Base-by-base conservation (phyloP, 768 basidiomycete genomes). In the Xerocomus spinulosus region DNA sequence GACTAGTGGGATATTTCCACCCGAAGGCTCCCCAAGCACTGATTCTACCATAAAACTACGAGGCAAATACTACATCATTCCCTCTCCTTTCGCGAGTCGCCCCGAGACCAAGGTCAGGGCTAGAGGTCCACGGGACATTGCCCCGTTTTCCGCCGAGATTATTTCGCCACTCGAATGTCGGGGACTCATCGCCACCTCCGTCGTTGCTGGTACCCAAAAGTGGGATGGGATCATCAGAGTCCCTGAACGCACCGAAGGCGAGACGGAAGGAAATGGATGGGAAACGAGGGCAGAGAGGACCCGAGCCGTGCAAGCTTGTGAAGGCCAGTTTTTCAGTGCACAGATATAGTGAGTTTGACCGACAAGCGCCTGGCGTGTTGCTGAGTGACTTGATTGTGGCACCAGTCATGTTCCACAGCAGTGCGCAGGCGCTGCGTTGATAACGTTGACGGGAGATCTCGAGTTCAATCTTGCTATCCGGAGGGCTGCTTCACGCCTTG, bases 141-240 rank as follows among this genome's bases (percentile, higher is more conserved):
- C 66, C 21, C 46, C 57, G 5, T 61, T 78, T 24, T 68, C 71
- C 17, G 58, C 60, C 13, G 68, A 70, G 38, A 61, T 81, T 4
- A 46, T 79, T 12, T 72, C 68, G 2, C 58, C 67, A 5, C 70
- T 85, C 5, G 58, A 68, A 36, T 59, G 70, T 18, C 67, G 69
- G 1, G 81, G 79, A 1, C 57, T 84, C 4, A 52, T 80, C 17
- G 75, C 70, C 1, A 67, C 68, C 3, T 61, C 69, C 1, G 53
- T 75, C 17, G 32, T 59, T 2, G 46, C 36, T 2, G 69, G 68
- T 6, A 35, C 59, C 1, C 64, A 57, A 6, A 69, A 67, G 46
- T 85, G 81, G 80, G 63, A 72, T 23, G 83, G 83, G 13, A 53
- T 85, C 6, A 59, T 77, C 5, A 69, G 77, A 9, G 43, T 82